Base-by-base conservation (phyloP, 2,329 filamentous ascomycete genomes). In the Fusarium brevicatenulatum region DNA sequence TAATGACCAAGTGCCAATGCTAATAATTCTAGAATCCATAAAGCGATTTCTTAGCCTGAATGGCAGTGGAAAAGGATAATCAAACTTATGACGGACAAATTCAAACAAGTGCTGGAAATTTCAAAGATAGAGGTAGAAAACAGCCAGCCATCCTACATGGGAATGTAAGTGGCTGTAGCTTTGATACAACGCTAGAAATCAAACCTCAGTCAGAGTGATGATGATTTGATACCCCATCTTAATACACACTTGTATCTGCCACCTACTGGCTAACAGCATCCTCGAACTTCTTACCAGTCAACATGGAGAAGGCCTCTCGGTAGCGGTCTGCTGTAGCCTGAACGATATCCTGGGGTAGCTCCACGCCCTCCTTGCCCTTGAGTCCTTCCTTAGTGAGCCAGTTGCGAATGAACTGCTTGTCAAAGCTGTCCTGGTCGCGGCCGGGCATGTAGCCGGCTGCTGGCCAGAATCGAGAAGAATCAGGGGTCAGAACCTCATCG, bases 381-480 rank as follows among this genome's bases (percentile, higher is more conserved):
- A 96, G 81, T 2, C 92, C 92, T 67, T 92, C 86, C 52, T 81
- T 83, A 5, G 90, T 92, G 77, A 97, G 81, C 93, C 94, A 97
- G 83, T 97, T 91, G 49, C 95, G 86, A 74, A 97, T 81, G 77
- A 88, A 91, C 82, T 95, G 92, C 85, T 98, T 98, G 80, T 97
- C 95, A 73, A 95, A 95, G 82, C 93, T 95, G 65, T 91, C 88
- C 84, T 97, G 94, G 57, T 92, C 87, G 66, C 87, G 87, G 2
- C 95, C 94, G 23, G 67, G 71, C 59, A 93, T 83, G 80, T 73
- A 71, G 30, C 86, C 86, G 43, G 90, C 90, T 71, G 88, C 89
- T 2, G 91, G 91, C 95, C 95, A 98, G 86, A 97, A 97, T 19
- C 95, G 89, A 46, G 92, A 95, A 62, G 89, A 92, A 80, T 94